Evolutionary conservation across 139 green algal genomes (phyloP).

Genomic region (Coccomyxa sp.): DNA sequence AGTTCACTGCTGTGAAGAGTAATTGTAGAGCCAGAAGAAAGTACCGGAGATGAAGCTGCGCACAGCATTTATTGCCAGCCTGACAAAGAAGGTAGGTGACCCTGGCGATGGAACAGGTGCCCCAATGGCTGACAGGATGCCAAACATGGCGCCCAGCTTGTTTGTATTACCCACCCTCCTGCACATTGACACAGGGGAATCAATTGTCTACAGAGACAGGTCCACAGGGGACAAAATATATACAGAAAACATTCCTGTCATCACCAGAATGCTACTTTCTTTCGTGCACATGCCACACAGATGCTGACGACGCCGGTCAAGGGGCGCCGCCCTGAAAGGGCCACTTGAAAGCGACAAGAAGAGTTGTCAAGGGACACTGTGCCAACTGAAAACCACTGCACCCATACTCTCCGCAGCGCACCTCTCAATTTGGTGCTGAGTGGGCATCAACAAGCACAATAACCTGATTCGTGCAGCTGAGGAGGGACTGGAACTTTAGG

Average conservation of each 20-base stretch:
- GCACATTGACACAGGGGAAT: slow-evolving; percentile 45
- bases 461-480: neutral
- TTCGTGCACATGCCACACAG: neutral
- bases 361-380: neutral
- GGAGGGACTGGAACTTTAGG: neutral
- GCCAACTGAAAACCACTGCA: neutral
- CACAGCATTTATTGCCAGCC: neutral
- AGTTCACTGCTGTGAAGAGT: too few species aligned
- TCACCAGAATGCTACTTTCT: neutral
- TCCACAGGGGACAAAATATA: neutral
- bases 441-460: too few species aligned
- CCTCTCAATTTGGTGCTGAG: neutral
- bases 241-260: neutral
- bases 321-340: too few species aligned
- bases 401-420: neutral
- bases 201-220: too few species aligned
- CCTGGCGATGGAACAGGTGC: slow-evolving; percentile 34
- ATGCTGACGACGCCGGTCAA: neutral
- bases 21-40: too few species aligned
- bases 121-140: slow-evolving; percentile 60
- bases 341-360: too few species aligned
- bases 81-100: slow-evolving; percentile 22
- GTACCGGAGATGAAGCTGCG: neutral
- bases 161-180: slow-evolving; percentile 58
- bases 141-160: slow-evolving; percentile 63